Evolutionary conservation across 495 filamentous ascomycete species (phyloP).

Genomic region (Parathielavia appendiculata): DNA sequence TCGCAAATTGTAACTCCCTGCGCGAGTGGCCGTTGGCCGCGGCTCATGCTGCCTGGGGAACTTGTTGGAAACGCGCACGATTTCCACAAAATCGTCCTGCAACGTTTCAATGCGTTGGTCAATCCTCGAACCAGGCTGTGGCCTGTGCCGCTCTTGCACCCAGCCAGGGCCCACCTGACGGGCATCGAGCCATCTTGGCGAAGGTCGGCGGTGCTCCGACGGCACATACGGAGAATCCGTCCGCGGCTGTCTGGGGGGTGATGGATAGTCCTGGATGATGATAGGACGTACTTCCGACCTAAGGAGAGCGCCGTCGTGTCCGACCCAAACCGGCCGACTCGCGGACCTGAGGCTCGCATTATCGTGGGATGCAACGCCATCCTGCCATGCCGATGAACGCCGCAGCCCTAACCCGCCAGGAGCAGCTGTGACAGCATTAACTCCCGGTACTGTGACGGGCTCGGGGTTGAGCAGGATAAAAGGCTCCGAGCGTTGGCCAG

Average conservation of each 20-base stretch:
- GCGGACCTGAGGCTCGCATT: constrained; percentile 14
- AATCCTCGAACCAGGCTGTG: constrained; percentile 1
- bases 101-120: constrained; percentile 14
- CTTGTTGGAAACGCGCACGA: constrained; percentile 30
- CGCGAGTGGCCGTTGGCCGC: constrained; percentile 3
- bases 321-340: constrained; percentile 22
- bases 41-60: constrained; percentile 30
- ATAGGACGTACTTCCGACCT: constrained; percentile 28
- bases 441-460: background rate
- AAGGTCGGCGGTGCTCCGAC: background rate
- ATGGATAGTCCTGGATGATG: constrained; percentile 19
- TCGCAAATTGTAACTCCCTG: constrained; percentile 5
- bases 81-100: constrained; percentile 21
- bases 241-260: constrained; percentile 6
- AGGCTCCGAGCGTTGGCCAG: constrained; percentile 2
- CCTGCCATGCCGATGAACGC: constrained; percentile 11
- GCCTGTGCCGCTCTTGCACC: constrained; percentile 7
- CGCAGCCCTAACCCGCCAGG: background rate
- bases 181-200: background rate
- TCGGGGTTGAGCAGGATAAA: constrained; percentile 11
- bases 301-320: constrained; percentile 20
- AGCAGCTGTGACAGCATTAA: background rate
- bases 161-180: constrained; percentile 3
- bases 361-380: constrained; percentile 1
- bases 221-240: constrained; percentile 5